Conservation (phyloP, 306 rosid species). For the Castanea sativa region DNA sequence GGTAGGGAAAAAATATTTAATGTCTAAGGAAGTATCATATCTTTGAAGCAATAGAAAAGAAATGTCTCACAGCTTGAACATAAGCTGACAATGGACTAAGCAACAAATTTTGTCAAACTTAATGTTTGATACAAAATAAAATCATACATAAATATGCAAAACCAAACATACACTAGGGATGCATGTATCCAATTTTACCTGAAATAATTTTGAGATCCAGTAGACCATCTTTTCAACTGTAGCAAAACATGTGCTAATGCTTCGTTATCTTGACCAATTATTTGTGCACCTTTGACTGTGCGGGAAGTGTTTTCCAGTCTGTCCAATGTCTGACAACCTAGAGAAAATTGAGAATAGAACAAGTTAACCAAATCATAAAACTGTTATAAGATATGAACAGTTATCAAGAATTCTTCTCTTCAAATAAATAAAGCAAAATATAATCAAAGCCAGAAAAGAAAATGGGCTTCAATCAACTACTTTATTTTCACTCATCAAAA, state of each 20-base stretch:
- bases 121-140: neutral
- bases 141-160: neutral
- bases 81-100: neutral
- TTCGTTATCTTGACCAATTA: constrained; percentile 77
- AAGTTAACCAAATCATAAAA: neutral
- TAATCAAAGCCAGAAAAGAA: neutral
- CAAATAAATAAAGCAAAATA: neutral
- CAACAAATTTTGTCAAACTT: neutral
- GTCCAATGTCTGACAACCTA: constrained; percentile 70
- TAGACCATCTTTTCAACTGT: constrained; percentile 68
- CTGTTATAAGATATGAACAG: neutral
- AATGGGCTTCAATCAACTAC: neutral
- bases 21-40: neutral
- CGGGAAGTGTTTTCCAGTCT: constrained; percentile 79
- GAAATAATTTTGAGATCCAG: constrained; percentile 54
- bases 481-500: neutral
- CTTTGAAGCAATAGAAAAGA: neutral
- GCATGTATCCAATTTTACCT: constrained; percentile 40
- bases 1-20: neutral
- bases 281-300: constrained; percentile 74
- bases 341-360: neutral
- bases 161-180: neutral
- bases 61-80: neutral
- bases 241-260: constrained; percentile 63
- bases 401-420: neutral